These are phyloP conservation scores for Priceomyces castillae DNA, from an alignment of 805 yeast genomes.

Conservation along the genomic window DNA sequence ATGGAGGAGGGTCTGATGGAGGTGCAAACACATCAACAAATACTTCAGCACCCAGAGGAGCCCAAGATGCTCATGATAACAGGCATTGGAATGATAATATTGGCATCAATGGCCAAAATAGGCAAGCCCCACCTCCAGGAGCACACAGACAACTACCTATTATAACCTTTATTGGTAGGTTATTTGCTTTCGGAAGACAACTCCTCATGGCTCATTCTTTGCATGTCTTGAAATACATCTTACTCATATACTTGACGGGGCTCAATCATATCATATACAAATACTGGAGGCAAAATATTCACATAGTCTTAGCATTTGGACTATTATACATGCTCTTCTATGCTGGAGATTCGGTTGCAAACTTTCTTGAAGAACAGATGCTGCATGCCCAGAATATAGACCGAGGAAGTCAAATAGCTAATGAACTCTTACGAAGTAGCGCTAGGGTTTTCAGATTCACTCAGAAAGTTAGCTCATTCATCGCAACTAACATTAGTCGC, in stretches of 20 bases:
- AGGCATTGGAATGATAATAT: too few relatives aligned
- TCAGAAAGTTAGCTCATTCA: constrained; percentile 17
- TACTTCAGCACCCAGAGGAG: neutral
- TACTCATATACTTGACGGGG: constrained; percentile 11
- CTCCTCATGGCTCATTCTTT: neutral
- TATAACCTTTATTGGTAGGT: neutral
- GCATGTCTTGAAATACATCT: constrained; percentile 4
- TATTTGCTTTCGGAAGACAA: neutral
- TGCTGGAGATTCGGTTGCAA: constrained; percentile 11
- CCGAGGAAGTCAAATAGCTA: neutral
- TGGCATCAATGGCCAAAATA: too few relatives aligned
- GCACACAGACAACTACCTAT: too few relatives aligned
- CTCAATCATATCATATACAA: constrained; percentile 4
- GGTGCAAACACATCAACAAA: too few relatives aligned
- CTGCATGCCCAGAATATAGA: constrained; percentile 1
- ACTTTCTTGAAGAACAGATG: constrained; percentile 10
- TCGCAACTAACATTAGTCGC: constrained; percentile 23
- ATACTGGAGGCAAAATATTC: constrained; percentile 6
- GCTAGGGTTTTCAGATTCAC: neutral
- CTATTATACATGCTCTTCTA: constrained; percentile 10
- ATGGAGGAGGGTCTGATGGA: neutral
- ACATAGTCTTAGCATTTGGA: neutral
- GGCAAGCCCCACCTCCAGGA: too few relatives aligned
- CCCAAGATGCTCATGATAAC: too few relatives aligned
- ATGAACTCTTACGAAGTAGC: neutral